These are phyloP conservation scores for Pichia sorboxylosa DNA, from an alignment of 1,139 yeast species.

Conservation along the genomic window DNA sequence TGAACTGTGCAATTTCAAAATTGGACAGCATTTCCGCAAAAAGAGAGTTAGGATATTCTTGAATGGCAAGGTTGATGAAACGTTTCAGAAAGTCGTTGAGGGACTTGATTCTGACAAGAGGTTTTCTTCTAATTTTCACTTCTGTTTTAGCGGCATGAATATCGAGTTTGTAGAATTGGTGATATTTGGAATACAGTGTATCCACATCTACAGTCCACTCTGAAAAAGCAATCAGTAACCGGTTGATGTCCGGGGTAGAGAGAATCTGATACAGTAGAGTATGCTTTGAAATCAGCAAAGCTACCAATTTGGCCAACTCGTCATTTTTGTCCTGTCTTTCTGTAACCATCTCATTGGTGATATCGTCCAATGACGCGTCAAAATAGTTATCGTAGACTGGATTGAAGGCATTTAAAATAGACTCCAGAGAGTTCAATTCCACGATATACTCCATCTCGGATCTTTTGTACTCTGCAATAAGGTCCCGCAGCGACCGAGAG, in stretches of 20 bases:
- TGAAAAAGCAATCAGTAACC: conserved; percentile 10
- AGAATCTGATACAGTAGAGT: conserved; percentile 9
- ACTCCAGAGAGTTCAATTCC: conserved; percentile 14
- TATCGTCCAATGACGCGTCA: conserved; percentile 19
- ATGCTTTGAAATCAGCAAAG: conserved; percentile 13
- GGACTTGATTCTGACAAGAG: conserved; percentile 28
- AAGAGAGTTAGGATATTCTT: conserved; percentile 13
- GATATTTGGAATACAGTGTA: conserved; percentile 20
- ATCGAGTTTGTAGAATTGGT: conserved; percentile 23
- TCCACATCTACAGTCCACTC: conserved; percentile 16
- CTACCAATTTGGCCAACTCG: conserved; percentile 10
- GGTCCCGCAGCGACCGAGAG: neutral
- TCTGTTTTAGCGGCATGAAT: conserved; percentile 26
- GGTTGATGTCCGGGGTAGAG: conserved; percentile 8
- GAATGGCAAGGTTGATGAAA: conserved; percentile 23
- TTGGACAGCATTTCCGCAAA: conserved; percentile 16
- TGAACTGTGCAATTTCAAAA: conserved; percentile 16
- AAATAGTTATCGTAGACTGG: conserved; percentile 20
- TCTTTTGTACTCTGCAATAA: conserved; percentile 5
- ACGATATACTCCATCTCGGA: conserved; percentile 14
- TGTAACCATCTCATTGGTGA: conserved; percentile 14
- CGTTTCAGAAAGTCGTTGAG: conserved; percentile 20
- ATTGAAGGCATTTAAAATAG: conserved; percentile 17
- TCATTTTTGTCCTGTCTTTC: conserved; percentile 14
- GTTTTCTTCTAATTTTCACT: conserved; percentile 28